These are phyloP conservation scores for Phytophthora vignae DNA, from an alignment of 352 stramenopile species.

Conservation along the genomic window DNA sequence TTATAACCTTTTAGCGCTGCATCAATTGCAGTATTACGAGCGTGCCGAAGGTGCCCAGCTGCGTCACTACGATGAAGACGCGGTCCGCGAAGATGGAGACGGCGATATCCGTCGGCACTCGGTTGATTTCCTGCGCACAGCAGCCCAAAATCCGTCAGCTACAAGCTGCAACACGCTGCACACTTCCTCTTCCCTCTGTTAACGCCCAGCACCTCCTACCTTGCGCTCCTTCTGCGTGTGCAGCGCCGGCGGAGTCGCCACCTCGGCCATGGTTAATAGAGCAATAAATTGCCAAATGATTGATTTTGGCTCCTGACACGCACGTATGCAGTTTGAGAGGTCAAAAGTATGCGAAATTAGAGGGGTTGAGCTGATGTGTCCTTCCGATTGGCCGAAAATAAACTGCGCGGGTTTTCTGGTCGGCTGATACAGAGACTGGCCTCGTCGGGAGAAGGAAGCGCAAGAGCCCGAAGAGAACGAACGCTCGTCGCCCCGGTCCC, in stretches of 20 bases:
- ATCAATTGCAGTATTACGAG: constrained; percentile 45
- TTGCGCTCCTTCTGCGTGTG: constrained; percentile 53
- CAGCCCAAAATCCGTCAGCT: constrained; percentile 9
- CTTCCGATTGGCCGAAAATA: constrained; percentile 29
- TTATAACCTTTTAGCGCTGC: background rate
- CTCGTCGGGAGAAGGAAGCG: constrained; percentile 25
- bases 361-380: background rate
- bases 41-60: constrained; percentile 84
- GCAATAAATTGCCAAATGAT: constrained; percentile 13
- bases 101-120: constrained; percentile 69
- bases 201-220: constrained; percentile 25
- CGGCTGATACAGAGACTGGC: constrained; percentile 37
- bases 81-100: constrained; percentile 84
- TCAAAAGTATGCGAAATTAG: background rate
- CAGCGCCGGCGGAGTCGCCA: constrained; percentile 30
- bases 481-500: background rate
- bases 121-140: constrained; percentile 71
- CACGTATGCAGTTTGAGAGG: constrained; percentile 1
- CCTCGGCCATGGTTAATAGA: constrained; percentile 18
- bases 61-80: constrained; percentile 85
- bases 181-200: background rate
- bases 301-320: background rate
- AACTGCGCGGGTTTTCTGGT: constrained; percentile 20
- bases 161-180: background rate
- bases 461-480: constrained; percentile 28